These are phyloP conservation scores for Lecanicillium sp. DNA, from an alignment of 2,329 filamentous ascomycete genomes.

Conservation along the genomic window DNA sequence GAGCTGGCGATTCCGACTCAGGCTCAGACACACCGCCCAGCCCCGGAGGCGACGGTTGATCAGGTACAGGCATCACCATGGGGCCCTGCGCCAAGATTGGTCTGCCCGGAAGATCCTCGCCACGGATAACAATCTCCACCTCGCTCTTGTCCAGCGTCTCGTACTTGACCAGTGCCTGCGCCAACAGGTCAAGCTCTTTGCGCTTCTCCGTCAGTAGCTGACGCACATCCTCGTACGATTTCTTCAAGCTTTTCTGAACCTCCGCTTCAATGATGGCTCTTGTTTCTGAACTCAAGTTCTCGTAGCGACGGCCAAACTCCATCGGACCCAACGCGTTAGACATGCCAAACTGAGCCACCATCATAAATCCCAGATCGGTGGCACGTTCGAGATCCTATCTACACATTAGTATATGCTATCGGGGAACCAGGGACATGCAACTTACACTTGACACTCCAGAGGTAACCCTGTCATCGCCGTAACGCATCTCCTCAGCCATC, in stretches of 20 bases:
- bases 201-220: constrained; percentile 68
- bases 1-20: constrained; percentile 19
- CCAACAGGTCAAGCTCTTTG: constrained; percentile 79
- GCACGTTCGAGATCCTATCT: constrained; percentile 75
- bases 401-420: constrained; percentile 21
- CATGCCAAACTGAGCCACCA: constrained; percentile 89
- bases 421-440: no score
- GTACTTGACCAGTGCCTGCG: constrained; percentile 86
- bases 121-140: constrained; percentile 82
- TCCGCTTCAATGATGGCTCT: constrained; percentile 82
- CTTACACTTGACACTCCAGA: constrained; percentile 76
- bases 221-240: constrained; percentile 68
- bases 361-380: constrained; percentile 74
- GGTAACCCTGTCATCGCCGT: constrained; percentile 84
- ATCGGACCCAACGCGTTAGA: constrained; percentile 82
- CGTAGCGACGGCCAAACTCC: constrained; percentile 76
- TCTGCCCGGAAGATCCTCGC: constrained; percentile 71
- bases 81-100: constrained; percentile 48
- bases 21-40: constrained; percentile 30
- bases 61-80: constrained; percentile 33
- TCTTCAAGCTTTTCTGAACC: constrained; percentile 77
- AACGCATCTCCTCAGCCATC: constrained; percentile 86
- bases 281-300: constrained; percentile 76
- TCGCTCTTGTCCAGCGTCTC: constrained; percentile 87
- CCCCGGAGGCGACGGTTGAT: constrained; percentile 29